Percentiles rank a stretch among this genome's conserved stretches.
Conservation (phyloP, 768 basidiomycete species). For the Naganishia kalamii region DNA sequence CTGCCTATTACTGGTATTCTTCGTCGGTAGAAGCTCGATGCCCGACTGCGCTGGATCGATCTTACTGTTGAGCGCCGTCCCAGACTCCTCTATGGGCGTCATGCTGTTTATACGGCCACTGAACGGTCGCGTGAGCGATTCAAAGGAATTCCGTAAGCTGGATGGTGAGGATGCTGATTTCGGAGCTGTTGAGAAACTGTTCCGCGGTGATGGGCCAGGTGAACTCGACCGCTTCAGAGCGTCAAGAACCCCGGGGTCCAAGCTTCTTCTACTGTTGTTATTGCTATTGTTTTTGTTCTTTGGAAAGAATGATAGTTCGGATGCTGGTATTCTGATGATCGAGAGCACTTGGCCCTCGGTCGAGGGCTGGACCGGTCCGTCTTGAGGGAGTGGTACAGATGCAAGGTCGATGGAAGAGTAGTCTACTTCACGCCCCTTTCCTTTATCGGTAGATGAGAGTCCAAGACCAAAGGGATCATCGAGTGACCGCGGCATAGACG, state of each 20-base stretch:
- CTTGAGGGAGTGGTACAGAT: background rate
- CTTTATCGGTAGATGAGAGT: background rate
- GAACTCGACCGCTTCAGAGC: background rate
- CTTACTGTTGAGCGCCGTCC: background rate
- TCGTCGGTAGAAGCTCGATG: background rate
- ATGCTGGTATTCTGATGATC: slow-evolving; percentile 3
- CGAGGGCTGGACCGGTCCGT: background rate
- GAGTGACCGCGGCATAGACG: background rate
- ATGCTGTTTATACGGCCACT: slow-evolving; percentile 5
- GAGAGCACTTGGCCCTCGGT: background rate
- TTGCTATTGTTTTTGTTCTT: background rate
- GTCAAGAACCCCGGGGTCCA: background rate
- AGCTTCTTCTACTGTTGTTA: background rate
- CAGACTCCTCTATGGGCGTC: slow-evolving; percentile 9
- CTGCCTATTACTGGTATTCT: background rate
- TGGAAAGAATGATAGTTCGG: slow-evolving; percentile 5
- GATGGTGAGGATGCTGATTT: slow-evolving; percentile 5
- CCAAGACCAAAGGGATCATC: background rate
- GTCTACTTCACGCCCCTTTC: background rate
- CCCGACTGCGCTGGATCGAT: background rate
- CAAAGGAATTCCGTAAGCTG: slow-evolving; percentile 9
- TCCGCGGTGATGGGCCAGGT: background rate
- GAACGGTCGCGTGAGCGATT: slow-evolving; percentile 7
- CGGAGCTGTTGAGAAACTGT: slow-evolving; percentile 1
- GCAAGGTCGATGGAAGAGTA: background rate